Percentiles rank a stretch among this genome's conserved stretches.
Conservation (phyloP, 2,329 filamentous ascomycete genomes). For the Alternaria dauci region DNA sequence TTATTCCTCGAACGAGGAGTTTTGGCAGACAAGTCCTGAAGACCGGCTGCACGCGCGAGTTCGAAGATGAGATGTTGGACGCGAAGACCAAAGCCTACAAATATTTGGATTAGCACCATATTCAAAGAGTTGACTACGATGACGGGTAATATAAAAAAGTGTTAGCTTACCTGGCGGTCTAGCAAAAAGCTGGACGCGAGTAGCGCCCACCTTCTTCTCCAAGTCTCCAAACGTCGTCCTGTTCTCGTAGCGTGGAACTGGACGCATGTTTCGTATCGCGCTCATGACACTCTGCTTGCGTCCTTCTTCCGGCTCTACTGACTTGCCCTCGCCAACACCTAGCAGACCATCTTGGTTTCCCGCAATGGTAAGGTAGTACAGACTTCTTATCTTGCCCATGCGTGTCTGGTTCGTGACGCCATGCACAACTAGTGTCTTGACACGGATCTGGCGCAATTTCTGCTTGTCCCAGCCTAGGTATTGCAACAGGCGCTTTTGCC, state of each 20-base stretch:
- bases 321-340: slow-evolving; percentile 90
- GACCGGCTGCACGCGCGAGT: slow-evolving; percentile 86
- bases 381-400: slow-evolving; percentile 86
- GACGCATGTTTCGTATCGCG: slow-evolving; percentile 90
- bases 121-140: neutral
- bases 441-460: slow-evolving; percentile 63
- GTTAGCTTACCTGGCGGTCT: slow-evolving; percentile 80
- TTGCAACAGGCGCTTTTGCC: slow-evolving; percentile 62
- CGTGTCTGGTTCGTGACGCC: slow-evolving; percentile 90
- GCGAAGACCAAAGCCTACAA: slow-evolving; percentile 89
- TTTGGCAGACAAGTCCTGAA: slow-evolving; percentile 83
- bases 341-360: slow-evolving; percentile 87
- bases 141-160: neutral
- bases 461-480: slow-evolving; percentile 63
- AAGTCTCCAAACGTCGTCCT: slow-evolving; percentile 90
- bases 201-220: slow-evolving; percentile 83
- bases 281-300: slow-evolving; percentile 76
- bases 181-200: slow-evolving; percentile 79
- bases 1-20: slow-evolving; percentile 89
- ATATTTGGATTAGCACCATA: neutral
- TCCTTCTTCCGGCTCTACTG: slow-evolving; percentile 74
- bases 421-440: slow-evolving; percentile 78
- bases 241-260: slow-evolving; percentile 89
- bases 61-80: slow-evolving; percentile 93
- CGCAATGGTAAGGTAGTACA: slow-evolving; percentile 80